These are phyloP conservation scores for Friedmanniomyces endolithicus DNA, from an alignment of 495 filamentous ascomycete genomes.

Conservation along the genomic window DNA sequence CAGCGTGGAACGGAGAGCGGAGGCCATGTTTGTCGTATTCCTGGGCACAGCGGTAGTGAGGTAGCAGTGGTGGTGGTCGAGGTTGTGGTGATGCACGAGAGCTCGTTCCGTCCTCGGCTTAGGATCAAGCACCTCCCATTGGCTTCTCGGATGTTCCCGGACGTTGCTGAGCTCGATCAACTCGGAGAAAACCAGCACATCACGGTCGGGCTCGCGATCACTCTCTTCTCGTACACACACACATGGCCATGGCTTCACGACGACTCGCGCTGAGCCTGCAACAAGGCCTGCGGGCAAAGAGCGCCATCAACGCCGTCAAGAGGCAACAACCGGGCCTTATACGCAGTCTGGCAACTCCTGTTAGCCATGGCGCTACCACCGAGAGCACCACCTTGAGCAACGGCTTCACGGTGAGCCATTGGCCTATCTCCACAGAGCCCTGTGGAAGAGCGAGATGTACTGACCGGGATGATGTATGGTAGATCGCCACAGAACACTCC, in stretches of 20 bases:
- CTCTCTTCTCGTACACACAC: not conserved
- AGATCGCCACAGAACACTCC: slow-evolving; percentile 97
- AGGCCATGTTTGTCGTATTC: slow-evolving; percentile 27
- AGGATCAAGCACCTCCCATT: not conserved
- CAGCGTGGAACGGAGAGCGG: slow-evolving; percentile 26
- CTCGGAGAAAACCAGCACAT: not conserved
- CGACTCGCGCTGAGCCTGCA: slow-evolving; percentile 81
- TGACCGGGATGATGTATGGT: slow-evolving; percentile 22
- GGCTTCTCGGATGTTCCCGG: not conserved
- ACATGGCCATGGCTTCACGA: slow-evolving; percentile 74
- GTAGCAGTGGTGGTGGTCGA: no score
- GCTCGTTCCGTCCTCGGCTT: not conserved
- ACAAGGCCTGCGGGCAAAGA: slow-evolving; percentile 71
- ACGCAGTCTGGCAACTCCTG: slow-evolving; percentile 77
- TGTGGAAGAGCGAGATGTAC: not conserved
- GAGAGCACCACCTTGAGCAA: slow-evolving; percentile 93
- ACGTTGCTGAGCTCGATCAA: not conserved
- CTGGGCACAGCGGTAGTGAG: slow-evolving; percentile 2
- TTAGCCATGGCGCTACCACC: slow-evolving; percentile 60
- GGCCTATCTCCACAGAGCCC: not conserved
- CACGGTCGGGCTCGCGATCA: not conserved
- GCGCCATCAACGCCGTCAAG: slow-evolving; percentile 58
- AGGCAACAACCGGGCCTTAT: slow-evolving; percentile 40
- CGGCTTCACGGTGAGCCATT: slow-evolving; percentile 73
- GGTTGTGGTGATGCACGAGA: no score